These are phyloP conservation scores for Komagataella phaffii DNA, from an alignment of 805 yeast species.

Conservation along the genomic window DNA sequence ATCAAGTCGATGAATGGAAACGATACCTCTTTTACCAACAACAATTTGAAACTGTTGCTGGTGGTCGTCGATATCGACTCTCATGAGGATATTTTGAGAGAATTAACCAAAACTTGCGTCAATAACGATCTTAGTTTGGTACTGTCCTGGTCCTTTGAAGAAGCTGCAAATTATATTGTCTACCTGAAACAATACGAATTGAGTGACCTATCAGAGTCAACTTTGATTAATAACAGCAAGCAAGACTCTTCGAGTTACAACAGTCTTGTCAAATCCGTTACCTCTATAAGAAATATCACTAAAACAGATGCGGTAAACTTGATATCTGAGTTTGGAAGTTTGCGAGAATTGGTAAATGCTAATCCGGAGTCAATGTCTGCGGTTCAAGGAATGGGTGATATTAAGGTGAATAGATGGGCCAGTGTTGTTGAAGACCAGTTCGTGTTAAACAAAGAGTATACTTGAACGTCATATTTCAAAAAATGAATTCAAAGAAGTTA, in stretches of 20 bases:
- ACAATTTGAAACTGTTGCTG: slow-evolving; percentile 37
- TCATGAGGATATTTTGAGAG: slow-evolving; percentile 32
- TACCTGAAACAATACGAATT: slow-evolving; percentile 19
- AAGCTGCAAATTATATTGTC: slow-evolving; percentile 31
- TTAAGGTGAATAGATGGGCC: slow-evolving; percentile 26
- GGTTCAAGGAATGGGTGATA: slow-evolving; percentile 36
- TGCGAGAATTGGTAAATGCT: slow-evolving; percentile 25
- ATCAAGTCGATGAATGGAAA: slow-evolving; percentile 16
- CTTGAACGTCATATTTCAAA: not conserved
- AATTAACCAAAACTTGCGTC: slow-evolving; percentile 32
- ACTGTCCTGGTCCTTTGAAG: slow-evolving; percentile 41
- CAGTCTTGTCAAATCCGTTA: slow-evolving; percentile 28
- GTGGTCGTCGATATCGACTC: slow-evolving; percentile 56
- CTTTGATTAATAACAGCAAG: slow-evolving; percentile 11
- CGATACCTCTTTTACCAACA: slow-evolving; percentile 15
- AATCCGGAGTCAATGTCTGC: slow-evolving; percentile 14
- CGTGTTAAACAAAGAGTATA: slow-evolving; percentile 26
- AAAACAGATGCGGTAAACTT: slow-evolving; percentile 40
- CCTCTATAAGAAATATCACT: slow-evolving; percentile 31
- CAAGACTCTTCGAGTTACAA: slow-evolving; percentile 26
- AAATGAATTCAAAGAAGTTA: not conserved
- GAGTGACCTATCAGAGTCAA: slow-evolving; percentile 13
- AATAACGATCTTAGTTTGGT: slow-evolving; percentile 35
- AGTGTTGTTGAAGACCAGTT: slow-evolving; percentile 35
- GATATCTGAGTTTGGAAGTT: slow-evolving; percentile 32